A percentile compares a stretch with the other conserved stretches of the same genome.
Conservation (phyloP, 2,329 filamentous ascomycete genomes). For the Pezicula neosporulosa region DNA sequence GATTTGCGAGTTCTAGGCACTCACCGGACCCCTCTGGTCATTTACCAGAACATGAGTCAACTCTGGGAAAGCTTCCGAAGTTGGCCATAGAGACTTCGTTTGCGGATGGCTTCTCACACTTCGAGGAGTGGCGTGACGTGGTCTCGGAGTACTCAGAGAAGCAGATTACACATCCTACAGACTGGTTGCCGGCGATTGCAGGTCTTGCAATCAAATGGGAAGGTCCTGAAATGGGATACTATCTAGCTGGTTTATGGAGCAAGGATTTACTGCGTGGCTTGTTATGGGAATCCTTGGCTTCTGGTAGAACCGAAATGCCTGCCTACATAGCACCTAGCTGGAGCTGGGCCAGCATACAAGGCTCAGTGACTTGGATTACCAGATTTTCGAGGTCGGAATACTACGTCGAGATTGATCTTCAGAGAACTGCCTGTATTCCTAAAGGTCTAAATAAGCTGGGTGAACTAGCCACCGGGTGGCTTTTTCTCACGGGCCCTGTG, state of each 20-base stretch:
- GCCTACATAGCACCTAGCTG: neutral
- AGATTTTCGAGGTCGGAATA: neutral
- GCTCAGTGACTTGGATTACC: neutral
- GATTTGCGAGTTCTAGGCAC: neutral
- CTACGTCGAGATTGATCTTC: neutral
- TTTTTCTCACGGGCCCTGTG: neutral
- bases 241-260: neutral
- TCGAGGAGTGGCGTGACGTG: neutral
- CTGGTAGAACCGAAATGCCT: neutral
- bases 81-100: neutral
- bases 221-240: neutral
- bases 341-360: neutral
- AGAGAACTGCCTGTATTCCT: neutral
- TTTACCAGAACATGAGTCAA: neutral
- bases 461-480: neutral
- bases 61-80: neutral
- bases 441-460: neutral
- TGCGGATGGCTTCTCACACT: neutral
- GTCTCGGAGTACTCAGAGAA: neutral
- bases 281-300: neutral
- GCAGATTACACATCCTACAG: neutral
- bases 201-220: neutral
- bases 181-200: neutral
- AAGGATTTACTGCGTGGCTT: neutral
- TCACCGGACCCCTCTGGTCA: neutral